Conservation (phyloP, 2,329 filamentous ascomycete species). For the Rutstroemia sp. region DNA sequence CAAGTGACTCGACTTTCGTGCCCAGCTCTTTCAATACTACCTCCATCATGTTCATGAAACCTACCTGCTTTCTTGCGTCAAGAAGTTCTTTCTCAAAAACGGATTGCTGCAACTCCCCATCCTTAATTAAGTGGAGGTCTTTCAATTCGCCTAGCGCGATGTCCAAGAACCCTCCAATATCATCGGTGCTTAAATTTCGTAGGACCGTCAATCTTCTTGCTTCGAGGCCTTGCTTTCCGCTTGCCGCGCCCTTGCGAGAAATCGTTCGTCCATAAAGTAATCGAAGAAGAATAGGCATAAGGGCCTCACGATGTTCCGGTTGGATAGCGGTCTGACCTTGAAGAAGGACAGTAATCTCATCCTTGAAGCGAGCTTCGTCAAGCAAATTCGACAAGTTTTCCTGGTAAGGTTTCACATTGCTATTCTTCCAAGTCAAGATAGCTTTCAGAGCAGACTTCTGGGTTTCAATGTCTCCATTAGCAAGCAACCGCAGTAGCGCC, state of each 20-base stretch:
- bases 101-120: conserved; percentile 28
- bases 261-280: conserved; percentile 87
- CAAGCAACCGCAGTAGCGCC: conserved; percentile 66
- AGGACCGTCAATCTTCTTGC: conserved; percentile 75
- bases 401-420: conserved; percentile 67
- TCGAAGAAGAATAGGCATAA: conserved; percentile 82
- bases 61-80: conserved; percentile 71
- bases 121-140: conserved; percentile 49
- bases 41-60: conserved; percentile 86
- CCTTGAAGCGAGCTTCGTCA: conserved; percentile 86
- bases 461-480: conserved; percentile 84
- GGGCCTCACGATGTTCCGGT: conserved; percentile 59
- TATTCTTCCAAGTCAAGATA: conserved; percentile 82
- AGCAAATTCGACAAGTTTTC: conserved; percentile 81
- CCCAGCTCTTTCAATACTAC: conserved; percentile 82
- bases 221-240: conserved; percentile 73
- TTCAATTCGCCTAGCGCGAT: conserved; percentile 71
- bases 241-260: conserved; percentile 67
- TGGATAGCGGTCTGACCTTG: conserved; percentile 68
- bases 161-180: conserved; percentile 73
- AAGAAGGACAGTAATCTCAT: conserved; percentile 86
- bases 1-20: conserved; percentile 60
- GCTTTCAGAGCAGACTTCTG: conserved; percentile 81
- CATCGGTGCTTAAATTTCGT: conserved; percentile 64
- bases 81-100: conserved; percentile 53